These are phyloP conservation scores for Citropsis articulata DNA, from an alignment of 345 rosid species.

Conservation along the genomic window DNA sequence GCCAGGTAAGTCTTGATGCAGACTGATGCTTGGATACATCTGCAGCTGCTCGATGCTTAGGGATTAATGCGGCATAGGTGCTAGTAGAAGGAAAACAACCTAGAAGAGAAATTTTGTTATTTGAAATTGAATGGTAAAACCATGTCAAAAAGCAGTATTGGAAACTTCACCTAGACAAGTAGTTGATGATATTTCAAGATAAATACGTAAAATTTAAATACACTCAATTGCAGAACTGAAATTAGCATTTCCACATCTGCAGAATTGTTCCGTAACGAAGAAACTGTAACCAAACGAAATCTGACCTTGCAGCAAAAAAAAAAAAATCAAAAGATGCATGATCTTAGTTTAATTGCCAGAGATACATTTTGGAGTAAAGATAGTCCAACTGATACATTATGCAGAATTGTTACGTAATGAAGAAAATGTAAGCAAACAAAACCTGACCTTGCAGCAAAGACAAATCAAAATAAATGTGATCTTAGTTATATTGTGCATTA, in stretches of 20 bases:
- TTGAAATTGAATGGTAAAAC: constrained; percentile 3
- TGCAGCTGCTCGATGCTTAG: constrained; percentile 47
- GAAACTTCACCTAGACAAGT: background rate
- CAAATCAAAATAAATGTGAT: too few relatives aligned
- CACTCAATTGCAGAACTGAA: too few relatives aligned
- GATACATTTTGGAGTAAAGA: background rate
- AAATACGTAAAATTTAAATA: too few relatives aligned
- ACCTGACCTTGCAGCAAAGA: background rate
- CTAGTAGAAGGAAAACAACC: constrained; percentile 44
- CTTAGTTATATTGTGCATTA: background rate
- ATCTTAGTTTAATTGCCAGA: background rate
- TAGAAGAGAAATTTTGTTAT: constrained; percentile 23
- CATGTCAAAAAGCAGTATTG: background rate
- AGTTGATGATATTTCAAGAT: too few relatives aligned
- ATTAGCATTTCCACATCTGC: too few relatives aligned
- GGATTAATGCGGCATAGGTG: constrained; percentile 31
- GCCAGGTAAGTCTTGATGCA: constrained; percentile 28
- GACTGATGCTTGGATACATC: constrained; percentile 47
- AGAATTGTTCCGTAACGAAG: too few relatives aligned
- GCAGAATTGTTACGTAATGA: background rate
- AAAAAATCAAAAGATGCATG: too few relatives aligned
- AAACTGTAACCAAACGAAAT: too few relatives aligned
- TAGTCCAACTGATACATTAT: background rate
- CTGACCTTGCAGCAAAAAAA: too few relatives aligned
- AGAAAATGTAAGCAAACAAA: background rate